phyloP scores from a whole-genome alignment of 257 asterid genomes.

The Gardenia jasminoides region DNA sequence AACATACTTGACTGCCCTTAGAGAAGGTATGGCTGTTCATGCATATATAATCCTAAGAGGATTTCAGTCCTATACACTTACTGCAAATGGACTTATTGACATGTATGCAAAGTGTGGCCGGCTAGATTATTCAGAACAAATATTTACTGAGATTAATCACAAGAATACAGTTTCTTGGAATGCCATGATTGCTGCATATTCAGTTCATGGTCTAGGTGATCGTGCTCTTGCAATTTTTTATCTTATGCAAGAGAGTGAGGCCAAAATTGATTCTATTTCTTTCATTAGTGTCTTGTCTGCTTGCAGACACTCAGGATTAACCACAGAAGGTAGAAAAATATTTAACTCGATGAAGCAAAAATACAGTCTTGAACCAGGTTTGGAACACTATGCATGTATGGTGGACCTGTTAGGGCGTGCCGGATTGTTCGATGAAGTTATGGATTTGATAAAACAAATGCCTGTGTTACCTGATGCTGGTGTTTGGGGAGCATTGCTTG shows the following conservation, averaged over 20 bases:
- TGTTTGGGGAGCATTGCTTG: conserved; percentile 35
- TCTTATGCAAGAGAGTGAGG: conserved; percentile 22
- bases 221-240: conserved; percentile 25
- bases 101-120: conserved; percentile 37
- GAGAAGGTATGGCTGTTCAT: conserved; percentile 34
- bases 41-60: conserved; percentile 20
- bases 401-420: conserved; percentile 41
- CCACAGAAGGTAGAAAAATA: conserved; percentile 28
- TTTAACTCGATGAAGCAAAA: conserved; percentile 22
- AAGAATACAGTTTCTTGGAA: conserved; percentile 34
- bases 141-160: conserved; percentile 22
- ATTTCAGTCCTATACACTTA: conserved; percentile 14
- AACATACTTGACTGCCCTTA: conserved; percentile 24
- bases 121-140: conserved; percentile 27
- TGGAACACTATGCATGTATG: conserved; percentile 38
- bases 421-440: conserved; percentile 30
- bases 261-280: conserved; percentile 29
- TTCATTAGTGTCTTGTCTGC: conserved; percentile 31
- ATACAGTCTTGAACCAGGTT: conserved; percentile 20
- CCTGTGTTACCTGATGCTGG: conserved; percentile 31
- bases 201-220: conserved; percentile 29
- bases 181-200: conserved; percentile 32
- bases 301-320: conserved; percentile 36
- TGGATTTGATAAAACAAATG: conserved; percentile 23
- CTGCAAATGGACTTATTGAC: conserved; percentile 28